These are phyloP conservation scores for Aspergillus sparsus DNA, from an alignment of 495 filamentous ascomycete species.

Conservation along the genomic window DNA sequence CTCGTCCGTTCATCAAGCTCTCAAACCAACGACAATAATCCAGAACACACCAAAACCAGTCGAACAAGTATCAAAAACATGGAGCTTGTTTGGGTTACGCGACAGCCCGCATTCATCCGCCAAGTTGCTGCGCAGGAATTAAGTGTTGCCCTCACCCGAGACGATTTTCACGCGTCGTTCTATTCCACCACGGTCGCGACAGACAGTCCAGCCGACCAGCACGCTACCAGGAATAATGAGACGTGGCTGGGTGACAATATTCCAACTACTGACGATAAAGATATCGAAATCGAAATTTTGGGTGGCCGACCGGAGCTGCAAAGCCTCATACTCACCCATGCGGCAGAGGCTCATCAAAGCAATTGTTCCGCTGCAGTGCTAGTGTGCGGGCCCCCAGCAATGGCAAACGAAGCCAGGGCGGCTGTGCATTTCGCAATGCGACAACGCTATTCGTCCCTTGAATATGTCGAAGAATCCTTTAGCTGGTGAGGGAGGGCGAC, in stretches of 20 bases:
- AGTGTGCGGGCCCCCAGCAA: slow-evolving; percentile 50
- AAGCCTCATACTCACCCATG: slow-evolving; percentile 34
- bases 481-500: slow-evolving; percentile 30
- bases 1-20: slow-evolving; percentile 25
- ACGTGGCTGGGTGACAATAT: not conserved
- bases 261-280: slow-evolving; percentile 1
- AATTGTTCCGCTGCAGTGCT: slow-evolving; percentile 41
- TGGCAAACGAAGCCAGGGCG: slow-evolving; percentile 51
- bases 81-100: slow-evolving; percentile 45
- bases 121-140: slow-evolving; percentile 36
- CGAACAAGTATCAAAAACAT: slow-evolving; percentile 29
- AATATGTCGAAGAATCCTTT: slow-evolving; percentile 50
- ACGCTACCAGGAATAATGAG: not conserved
- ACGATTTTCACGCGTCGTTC: slow-evolving; percentile 41
- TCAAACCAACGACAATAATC: slow-evolving; percentile 12
- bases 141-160: slow-evolving; percentile 26
- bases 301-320: slow-evolving; percentile 36
- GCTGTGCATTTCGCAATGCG: slow-evolving; percentile 41
- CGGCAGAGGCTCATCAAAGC: slow-evolving; percentile 29
- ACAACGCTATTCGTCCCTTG: slow-evolving; percentile 35
- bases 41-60: slow-evolving; percentile 4
- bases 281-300: slow-evolving; percentile 34
- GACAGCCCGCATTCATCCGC: slow-evolving; percentile 37
- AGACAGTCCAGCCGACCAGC: not conserved
- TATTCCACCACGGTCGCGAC: slow-evolving; percentile 28